Percentiles rank a stretch among this genome's conserved stretches.
phyloP scores from a whole-genome alignment of 176 grass and related monocot genomes.

The Tillandsia fasciculata region DNA sequence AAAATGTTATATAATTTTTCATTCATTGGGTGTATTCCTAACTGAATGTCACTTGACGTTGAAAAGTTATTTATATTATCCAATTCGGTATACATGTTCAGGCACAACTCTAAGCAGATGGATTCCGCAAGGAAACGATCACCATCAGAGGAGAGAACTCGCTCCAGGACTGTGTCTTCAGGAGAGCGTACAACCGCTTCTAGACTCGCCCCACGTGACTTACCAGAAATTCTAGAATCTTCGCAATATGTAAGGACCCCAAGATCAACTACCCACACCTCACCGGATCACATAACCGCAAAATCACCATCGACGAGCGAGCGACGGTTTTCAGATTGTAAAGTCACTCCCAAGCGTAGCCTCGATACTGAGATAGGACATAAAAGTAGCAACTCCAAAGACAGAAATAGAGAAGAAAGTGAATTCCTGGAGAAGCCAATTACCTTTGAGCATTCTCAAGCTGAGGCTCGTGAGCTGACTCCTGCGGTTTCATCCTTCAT shows the following conservation, averaged over 20 bases:
- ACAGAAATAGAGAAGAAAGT: conserved; percentile 58
- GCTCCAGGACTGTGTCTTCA: conserved; percentile 38
- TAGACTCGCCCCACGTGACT: conserved; percentile 41
- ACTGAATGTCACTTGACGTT: neutral
- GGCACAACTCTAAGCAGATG: conserved; percentile 62
- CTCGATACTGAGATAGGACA: conserved; percentile 56
- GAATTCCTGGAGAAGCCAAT: conserved; percentile 42
- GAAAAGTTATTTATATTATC: neutral
- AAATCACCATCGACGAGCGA: conserved; percentile 63
- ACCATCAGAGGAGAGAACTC: conserved; percentile 58
- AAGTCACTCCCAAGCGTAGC: conserved; percentile 30
- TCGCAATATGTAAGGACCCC: conserved; percentile 51
- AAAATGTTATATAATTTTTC: neutral
- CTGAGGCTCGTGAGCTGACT: conserved; percentile 63
- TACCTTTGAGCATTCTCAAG: conserved; percentile 45
- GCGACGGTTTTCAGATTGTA: conserved; percentile 62
- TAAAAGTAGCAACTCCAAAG: conserved; percentile 41
- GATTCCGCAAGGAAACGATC: conserved; percentile 66
- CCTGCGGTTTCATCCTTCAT: conserved; percentile 55
- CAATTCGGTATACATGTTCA: conserved; percentile 14
- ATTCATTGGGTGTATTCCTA: neutral
- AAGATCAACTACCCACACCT: conserved; percentile 56
- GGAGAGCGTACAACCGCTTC: conserved; percentile 59
- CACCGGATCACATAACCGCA: conserved; percentile 48
- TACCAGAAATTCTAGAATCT: conserved; percentile 42